Evolutionary conservation across 352 stramenopile species (phyloP).

Genomic region (Phytophthora podocarpi): DNA sequence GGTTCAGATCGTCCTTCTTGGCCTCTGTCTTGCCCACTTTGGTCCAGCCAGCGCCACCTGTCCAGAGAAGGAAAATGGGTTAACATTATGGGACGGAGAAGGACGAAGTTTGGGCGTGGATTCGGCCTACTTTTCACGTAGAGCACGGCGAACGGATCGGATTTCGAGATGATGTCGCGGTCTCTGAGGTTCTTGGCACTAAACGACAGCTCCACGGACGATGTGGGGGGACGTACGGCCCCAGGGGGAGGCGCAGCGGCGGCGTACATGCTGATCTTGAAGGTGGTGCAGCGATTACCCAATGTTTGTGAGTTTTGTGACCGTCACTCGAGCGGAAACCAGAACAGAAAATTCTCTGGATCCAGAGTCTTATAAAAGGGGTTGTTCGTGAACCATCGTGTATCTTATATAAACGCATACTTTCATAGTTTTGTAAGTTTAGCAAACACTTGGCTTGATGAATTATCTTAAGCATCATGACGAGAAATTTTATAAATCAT

Average conservation of each 20-base stretch:
- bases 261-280: slow-evolving; percentile 36
- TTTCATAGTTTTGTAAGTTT: no score
- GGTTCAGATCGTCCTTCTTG: slow-evolving; percentile 77
- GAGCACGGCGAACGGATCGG: slow-evolving; percentile 84
- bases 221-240: slow-evolving; percentile 39
- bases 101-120: background rate
- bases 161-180: slow-evolving; percentile 88
- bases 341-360: no score
- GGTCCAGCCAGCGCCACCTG: slow-evolving; percentile 64
- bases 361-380: no score
- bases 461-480: no score
- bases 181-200: slow-evolving; percentile 82
- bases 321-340: no score
- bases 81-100: background rate
- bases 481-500: no score
- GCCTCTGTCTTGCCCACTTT: slow-evolving; percentile 81
- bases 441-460: no score
- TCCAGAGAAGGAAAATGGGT: background rate
- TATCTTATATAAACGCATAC: no score
- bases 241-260: slow-evolving; percentile 13
- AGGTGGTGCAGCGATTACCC: no score
- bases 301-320: no score
- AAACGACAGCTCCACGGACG: slow-evolving; percentile 82
- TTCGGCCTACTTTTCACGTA: slow-evolving; percentile 42
- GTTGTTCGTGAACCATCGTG: no score